A percentile compares a stretch with the other conserved stretches of the same genome.
Conservation (phyloP, 2,329 filamentous ascomycete species). For the Pseudogymnoascus sp. region DNA sequence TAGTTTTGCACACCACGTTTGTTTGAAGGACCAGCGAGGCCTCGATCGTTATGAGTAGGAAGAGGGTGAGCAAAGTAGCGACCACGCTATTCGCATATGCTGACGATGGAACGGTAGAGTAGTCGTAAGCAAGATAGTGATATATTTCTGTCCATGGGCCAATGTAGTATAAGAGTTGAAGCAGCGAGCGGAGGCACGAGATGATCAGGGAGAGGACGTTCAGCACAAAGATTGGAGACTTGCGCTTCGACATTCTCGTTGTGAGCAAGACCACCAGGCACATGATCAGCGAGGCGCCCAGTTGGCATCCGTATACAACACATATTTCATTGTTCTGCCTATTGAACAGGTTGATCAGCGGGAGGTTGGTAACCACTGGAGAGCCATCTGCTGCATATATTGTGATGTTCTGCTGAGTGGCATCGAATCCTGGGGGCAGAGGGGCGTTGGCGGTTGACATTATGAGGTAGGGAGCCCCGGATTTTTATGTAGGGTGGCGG, state of each 20-base stretch:
- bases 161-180: conserved; percentile 43
- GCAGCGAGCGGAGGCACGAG: conserved; percentile 42
- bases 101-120: conserved; percentile 31
- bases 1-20: conserved; percentile 45
- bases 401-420: neutral
- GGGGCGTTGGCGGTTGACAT: neutral
- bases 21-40: conserved; percentile 54
- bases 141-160: conserved; percentile 44
- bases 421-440: neutral
- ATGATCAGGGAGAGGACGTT: conserved; percentile 48
- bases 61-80: conserved; percentile 38
- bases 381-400: neutral
- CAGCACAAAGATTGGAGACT: conserved; percentile 49
- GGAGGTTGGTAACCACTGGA: neutral
- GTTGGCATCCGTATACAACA: conserved; percentile 51
- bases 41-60: conserved; percentile 48
- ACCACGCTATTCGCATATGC: conserved; percentile 40
- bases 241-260: conserved; percentile 49
- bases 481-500: neutral
- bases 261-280: conserved; percentile 49
- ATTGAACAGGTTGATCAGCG: neutral
- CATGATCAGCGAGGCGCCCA: conserved; percentile 50
- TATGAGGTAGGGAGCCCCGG: neutral
- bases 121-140: conserved; percentile 39
- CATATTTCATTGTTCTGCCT: conserved; percentile 33